Base-by-base conservation (phyloP, 1,284 basidiomycete species). In the Coriolopsis trogii region DNA sequence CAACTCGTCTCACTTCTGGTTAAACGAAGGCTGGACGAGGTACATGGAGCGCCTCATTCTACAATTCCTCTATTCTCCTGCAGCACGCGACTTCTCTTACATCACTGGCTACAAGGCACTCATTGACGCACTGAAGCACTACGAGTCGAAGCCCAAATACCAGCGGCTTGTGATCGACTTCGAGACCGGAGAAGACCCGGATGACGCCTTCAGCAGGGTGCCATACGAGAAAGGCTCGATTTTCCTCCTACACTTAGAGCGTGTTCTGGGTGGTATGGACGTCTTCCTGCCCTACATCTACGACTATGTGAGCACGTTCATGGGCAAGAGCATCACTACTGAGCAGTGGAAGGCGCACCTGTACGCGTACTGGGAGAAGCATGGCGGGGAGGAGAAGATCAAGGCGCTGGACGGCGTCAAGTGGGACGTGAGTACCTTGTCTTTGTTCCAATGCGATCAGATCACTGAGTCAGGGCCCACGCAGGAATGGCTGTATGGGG, bases 11-110 rank as follows among this genome's bases (percentile, higher is more conserved):
- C 89, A 92, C 68, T 95, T 95, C 75, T 96, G 93, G 93, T 81
- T 95, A 41, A 95, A 95, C 68, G 93, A 95, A 71, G 85, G 93
- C 29, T 97, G 92, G 89, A 97, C 95, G 28, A 95, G 93, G 0
- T 98, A 95, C 67, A 87, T 93, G 42, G 96, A 99, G 70, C 85
- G 95, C 21, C 75, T 97, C 8, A 77, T 97, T 29, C 84, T 89
- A 33, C 77, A 88, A 60, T 75, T 79, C 44, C 74, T 96, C 1
- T 85, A 95, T 65, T 82, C 87, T 0, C 82, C 91, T 13, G 84
- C 87, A 0, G 85, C 91, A 51, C 87, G 96, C 29, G 92, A 86
- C 12, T 94, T 95, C 65, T 84, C 84, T 51, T 69, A 61, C 54
- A 49, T 67, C 47, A 29, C 91, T 56, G 93, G 94, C 20, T 71